These are phyloP conservation scores for Nothopassalora personata DNA, from an alignment of 2,329 filamentous ascomycete genomes.

Conservation along the genomic window DNA sequence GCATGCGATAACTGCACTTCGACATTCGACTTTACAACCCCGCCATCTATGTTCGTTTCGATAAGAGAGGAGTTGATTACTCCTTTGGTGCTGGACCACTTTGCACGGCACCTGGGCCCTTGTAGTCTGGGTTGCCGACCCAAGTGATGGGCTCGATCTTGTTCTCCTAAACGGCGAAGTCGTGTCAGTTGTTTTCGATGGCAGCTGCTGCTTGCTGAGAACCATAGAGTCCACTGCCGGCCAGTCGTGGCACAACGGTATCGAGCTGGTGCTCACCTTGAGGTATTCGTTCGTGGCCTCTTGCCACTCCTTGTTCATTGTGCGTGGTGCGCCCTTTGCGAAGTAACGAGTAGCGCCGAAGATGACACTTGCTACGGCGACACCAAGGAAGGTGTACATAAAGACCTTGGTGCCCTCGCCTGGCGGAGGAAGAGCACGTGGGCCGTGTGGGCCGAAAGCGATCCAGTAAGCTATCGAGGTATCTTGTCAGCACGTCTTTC, in stretches of 20 bases:
- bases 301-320: conserved; percentile 97
- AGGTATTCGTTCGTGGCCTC: conserved; percentile 91
- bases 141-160: conserved; percentile 82
- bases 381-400: conserved; percentile 63
- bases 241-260: not conserved
- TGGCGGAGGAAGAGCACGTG: conserved; percentile 74
- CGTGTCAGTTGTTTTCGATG: conserved; percentile 2
- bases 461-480: conserved; percentile 83
- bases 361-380: conserved; percentile 61
- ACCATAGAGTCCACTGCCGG: not conserved
- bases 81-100: conserved; percentile 35
- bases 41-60: conserved; percentile 9
- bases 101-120: conserved; percentile 69
- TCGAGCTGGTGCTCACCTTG: conserved; percentile 58
- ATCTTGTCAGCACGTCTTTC: not conserved
- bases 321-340: conserved; percentile 67
- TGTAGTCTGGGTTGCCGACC: conserved; percentile 72
- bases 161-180: conserved; percentile 57
- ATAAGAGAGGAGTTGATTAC: conserved; percentile 8
- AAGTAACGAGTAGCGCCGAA: conserved; percentile 69
- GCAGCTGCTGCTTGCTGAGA: not conserved
- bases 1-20: conserved; percentile 12
- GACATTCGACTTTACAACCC: conserved; percentile 17
- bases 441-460: conserved; percentile 93
- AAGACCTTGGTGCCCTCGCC: conserved; percentile 78